Percentiles rank a stretch among this genome's conserved stretches.
These are phyloP conservation scores for Marasmius fiardii DNA, from an alignment of 1,284 basidiomycete genomes.

Conservation along the genomic window DNA sequence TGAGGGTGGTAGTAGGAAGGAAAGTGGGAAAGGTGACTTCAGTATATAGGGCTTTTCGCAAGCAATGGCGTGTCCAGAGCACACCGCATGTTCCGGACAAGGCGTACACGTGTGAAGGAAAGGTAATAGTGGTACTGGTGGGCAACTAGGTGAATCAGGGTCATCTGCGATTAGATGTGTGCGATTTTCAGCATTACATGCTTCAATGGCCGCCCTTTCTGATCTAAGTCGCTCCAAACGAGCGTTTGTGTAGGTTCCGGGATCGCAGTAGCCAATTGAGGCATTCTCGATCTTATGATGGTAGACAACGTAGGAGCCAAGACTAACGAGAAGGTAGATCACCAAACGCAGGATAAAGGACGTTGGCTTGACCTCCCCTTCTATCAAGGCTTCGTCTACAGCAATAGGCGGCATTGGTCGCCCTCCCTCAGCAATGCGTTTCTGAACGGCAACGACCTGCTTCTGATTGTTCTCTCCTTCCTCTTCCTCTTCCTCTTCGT, in stretches of 20 bases:
- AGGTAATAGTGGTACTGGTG: constrained; percentile 51
- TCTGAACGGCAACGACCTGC: constrained; percentile 29
- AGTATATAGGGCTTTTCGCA: constrained; percentile 80
- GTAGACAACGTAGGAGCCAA: constrained; percentile 34
- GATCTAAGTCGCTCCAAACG: constrained; percentile 48
- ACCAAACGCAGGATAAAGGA: constrained; percentile 34
- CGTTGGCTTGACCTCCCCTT: constrained; percentile 12
- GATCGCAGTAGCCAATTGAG: constrained; percentile 81
- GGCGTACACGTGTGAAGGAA: constrained; percentile 74
- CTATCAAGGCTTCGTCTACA: constrained; percentile 6
- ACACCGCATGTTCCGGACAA: constrained; percentile 83
- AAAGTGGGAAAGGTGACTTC: constrained; percentile 58
- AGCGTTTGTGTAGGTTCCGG: constrained; percentile 60
- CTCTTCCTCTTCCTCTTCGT: constrained; percentile 20
- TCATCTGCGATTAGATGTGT: constrained; percentile 35
- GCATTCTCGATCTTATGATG: constrained; percentile 68
- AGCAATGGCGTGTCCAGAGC: constrained; percentile 57
- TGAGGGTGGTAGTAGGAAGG: constrained; percentile 42
- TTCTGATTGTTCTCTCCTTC: constrained; percentile 21
- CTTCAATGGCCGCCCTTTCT: constrained; percentile 44
- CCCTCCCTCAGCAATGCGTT: constrained; percentile 32
- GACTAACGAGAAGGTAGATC: constrained; percentile 32
- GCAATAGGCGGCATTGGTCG: constrained; percentile 4
- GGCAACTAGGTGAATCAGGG: constrained; percentile 41
- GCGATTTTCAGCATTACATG: constrained; percentile 58